A percentile compares a stretch with the other conserved stretches of the same genome.
These are phyloP conservation scores for Dactylellina leptospora DNA, from an alignment of 2,329 filamentous ascomycete genomes.

Conservation along the genomic window DNA sequence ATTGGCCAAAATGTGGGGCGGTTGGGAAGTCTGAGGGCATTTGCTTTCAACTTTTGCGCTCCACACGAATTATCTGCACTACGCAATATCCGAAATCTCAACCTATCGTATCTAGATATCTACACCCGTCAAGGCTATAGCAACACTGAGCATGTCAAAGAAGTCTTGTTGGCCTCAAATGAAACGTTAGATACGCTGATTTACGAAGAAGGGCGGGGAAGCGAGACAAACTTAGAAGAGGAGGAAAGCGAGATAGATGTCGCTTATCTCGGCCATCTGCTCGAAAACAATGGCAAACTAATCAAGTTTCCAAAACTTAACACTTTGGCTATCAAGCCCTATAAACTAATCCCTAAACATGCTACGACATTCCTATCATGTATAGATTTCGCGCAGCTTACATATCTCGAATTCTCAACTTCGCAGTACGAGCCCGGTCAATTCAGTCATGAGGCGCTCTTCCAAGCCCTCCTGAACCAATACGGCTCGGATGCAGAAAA, in stretches of 20 bases:
- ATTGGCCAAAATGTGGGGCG: neutral
- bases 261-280: neutral
- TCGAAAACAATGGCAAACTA: neutral
- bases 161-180: conserved; percentile 12
- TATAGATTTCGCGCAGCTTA: conserved; percentile 30
- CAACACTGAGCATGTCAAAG: neutral
- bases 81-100: conserved; percentile 2
- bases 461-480: conserved; percentile 5
- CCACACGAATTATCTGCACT: conserved; percentile 2
- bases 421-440: neutral
- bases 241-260: neutral
- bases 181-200: conserved; percentile 30
- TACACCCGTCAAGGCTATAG: neutral
- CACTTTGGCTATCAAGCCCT: conserved; percentile 11
- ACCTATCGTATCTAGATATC: conserved; percentile 25
- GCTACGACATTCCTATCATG: neutral
- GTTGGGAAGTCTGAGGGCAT: conserved; percentile 21
- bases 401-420: conserved; percentile 48
- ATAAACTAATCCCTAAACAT: neutral
- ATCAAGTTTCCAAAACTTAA: conserved; percentile 24
- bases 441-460: conserved; percentile 29
- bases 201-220: conserved; percentile 16
- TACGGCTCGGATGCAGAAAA: neutral
- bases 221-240: neutral
- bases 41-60: conserved; percentile 25